Evolutionary conservation across 2,329 filamentous ascomycete genomes (phyloP).

Genomic region (Xylaria sp.): DNA sequence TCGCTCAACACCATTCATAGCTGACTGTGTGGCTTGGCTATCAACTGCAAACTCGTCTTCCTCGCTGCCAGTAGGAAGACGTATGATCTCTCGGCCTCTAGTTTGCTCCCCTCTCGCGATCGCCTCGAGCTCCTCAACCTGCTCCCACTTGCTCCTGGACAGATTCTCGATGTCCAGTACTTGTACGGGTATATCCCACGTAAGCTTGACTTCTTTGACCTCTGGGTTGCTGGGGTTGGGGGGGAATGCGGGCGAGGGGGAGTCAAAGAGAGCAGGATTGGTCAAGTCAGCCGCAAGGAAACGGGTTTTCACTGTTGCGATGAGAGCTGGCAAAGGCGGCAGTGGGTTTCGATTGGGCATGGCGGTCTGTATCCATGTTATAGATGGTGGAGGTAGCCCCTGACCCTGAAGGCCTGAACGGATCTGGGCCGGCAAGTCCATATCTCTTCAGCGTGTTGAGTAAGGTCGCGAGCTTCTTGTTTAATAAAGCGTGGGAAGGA

Average conservation of each 20-base stretch:
- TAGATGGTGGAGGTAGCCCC: conserved; percentile 64
- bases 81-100: conserved; percentile 82
- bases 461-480: neutral
- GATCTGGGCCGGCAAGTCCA: conserved; percentile 61
- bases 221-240: conserved; percentile 63
- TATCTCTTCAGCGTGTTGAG: conserved; percentile 22
- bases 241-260: conserved; percentile 61
- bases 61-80: conserved; percentile 62
- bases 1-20: conserved; percentile 20
- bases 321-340: conserved; percentile 75
- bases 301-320: conserved; percentile 83
- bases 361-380: conserved; percentile 72
- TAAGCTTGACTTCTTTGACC: conserved; percentile 66
- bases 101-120: conserved; percentile 78
- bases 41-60: conserved; percentile 60
- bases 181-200: conserved; percentile 77
- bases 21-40: conserved; percentile 43
- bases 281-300: conserved; percentile 83
- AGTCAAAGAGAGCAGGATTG: conserved; percentile 62
- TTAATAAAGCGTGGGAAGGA: neutral
- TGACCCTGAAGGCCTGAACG: conserved; percentile 62
- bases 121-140: conserved; percentile 84
- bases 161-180: conserved; percentile 89
- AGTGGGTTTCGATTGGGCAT: conserved; percentile 65
- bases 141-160: conserved; percentile 81